Base-by-base conservation (phyloP, 225 moss, liverwort and hornwort genomes). In the Rhytidiadelphus loreus region DNA sequence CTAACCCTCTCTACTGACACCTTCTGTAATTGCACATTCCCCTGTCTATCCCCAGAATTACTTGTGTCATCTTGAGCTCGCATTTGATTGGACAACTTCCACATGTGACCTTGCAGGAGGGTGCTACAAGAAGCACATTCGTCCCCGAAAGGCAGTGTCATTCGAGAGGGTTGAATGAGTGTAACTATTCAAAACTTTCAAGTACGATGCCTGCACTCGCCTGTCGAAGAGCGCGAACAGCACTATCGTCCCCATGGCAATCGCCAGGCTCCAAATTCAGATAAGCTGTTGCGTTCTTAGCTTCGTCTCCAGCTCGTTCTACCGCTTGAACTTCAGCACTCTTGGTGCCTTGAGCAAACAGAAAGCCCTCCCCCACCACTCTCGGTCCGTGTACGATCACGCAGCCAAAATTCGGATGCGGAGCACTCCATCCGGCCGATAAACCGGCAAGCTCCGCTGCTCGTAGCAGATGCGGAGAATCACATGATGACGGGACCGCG, bases 241-340 rank as follows among this genome's bases (percentile, higher is more conserved):
- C 98, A 85, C 94, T 93, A 39, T 96, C 97, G 78, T 98, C 96
- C 28, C 97, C 98, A 92, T 98, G 94, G 68, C 96, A 98, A 86
- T 97, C 98, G 33, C 96, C 96, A 63, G 98, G 98, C 90, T 98
- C 97, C 89, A 98, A 90, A 91, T 98, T 98, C 90, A 98, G 88
- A 83, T 96, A 98, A 11, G 97, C 97, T 64, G 94, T 92, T 21
- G 96, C 96, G 32, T 95, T 93, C 52, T 88, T 90, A 17, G 97
- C 94, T 76, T 83, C 78, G 69, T 97, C 95, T 55, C 98, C 91
- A 68, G 98, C 96, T 83, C 92, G 89, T 91, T 95, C 94, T 48
- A 96, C 96, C 11, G 97, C 97, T 86, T 95, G 96, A 43, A 96
- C 93, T 91, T 99, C 97, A 43, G 98, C 97, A 70, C 97, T 96